These are phyloP conservation scores for Komagataella ulmi DNA, from an alignment of 805 yeast genomes.

Conservation along the genomic window DNA sequence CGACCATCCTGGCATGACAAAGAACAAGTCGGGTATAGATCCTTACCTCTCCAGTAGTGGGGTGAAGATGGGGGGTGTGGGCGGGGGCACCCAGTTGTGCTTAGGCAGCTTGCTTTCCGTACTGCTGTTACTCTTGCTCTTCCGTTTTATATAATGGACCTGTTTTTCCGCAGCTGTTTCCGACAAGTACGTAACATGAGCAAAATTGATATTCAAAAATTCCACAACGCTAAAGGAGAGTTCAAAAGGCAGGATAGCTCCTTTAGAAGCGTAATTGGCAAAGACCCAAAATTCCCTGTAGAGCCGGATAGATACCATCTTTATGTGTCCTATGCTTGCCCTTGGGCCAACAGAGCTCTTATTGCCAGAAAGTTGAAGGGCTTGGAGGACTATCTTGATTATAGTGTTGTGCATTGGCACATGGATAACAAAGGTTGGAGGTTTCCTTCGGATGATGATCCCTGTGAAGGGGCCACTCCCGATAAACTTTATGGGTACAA, in stretches of 20 bases:
- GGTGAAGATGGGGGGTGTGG: background rate
- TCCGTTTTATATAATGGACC: background rate
- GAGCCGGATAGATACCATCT: slow-evolving; percentile 77
- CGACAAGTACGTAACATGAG: background rate
- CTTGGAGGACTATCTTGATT: slow-evolving; percentile 40
- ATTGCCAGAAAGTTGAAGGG: slow-evolving; percentile 70
- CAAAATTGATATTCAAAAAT: slow-evolving; percentile 29
- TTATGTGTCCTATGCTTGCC: slow-evolving; percentile 83
- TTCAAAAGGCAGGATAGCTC: slow-evolving; percentile 32
- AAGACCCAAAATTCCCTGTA: slow-evolving; percentile 48
- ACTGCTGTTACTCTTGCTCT: background rate
- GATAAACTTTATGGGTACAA: slow-evolving; percentile 49
- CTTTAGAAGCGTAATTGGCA: slow-evolving; percentile 57
- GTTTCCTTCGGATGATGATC: slow-evolving; percentile 37
- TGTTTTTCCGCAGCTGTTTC: background rate
- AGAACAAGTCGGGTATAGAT: background rate
- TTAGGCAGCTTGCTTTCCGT: background rate
- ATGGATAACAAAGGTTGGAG: slow-evolving; percentile 88
- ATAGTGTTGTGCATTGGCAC: slow-evolving; percentile 83
- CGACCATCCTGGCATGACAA: background rate
- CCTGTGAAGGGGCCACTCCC: slow-evolving; percentile 31
- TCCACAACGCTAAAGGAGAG: slow-evolving; percentile 39
- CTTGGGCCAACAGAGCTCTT: slow-evolving; percentile 89
- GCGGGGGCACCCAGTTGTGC: too few species aligned
- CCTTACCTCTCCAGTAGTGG: background rate